A percentile compares a stretch with the other conserved stretches of the same genome.
phyloP scores from a whole-genome alignment of 108 stramenopile genomes.

The Nannochloropsis oceanica region DNA sequence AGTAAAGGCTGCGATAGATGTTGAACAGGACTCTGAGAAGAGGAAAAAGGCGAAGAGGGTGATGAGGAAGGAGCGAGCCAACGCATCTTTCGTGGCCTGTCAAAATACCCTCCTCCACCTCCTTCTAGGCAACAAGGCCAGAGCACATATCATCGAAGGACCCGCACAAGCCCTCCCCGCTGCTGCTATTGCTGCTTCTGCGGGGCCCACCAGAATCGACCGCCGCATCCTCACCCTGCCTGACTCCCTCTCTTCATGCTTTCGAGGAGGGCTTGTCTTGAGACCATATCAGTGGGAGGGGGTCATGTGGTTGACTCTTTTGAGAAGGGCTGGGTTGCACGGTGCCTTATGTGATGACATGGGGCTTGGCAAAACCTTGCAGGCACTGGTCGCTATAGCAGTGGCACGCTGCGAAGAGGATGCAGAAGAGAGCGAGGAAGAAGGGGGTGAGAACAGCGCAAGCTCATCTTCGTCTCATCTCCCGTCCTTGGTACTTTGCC shows the following conservation, averaged over 20 bases:
- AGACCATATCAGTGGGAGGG: constrained; percentile 31
- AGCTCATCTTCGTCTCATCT: neutral
- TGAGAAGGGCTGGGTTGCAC: constrained; percentile 13
- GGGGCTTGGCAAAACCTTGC: constrained; percentile 28
- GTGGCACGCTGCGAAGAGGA: neutral
- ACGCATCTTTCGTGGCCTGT: neutral
- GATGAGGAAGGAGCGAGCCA: too few relatives aligned
- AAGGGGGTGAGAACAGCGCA: neutral
- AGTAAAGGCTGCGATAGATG: too few relatives aligned
- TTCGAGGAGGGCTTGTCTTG: neutral
- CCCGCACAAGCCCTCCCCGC: too few relatives aligned
- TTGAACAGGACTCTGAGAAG: too few relatives aligned
- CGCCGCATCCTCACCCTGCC: neutral
- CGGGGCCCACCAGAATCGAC: neutral
- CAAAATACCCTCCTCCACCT: neutral
- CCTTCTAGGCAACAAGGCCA: neutral
- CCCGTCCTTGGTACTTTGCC: neutral
- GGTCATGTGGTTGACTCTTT: constrained; percentile 7
- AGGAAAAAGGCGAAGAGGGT: neutral
- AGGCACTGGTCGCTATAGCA: constrained; percentile 19
- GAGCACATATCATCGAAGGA: neutral
- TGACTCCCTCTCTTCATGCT: neutral
- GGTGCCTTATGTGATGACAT: constrained; percentile 26
- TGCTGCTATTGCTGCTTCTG: neutral
- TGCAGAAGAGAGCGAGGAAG: neutral